Conservation (phyloP, 2,329 filamentous ascomycete species). For the Neofusicoccum parvum region DNA sequence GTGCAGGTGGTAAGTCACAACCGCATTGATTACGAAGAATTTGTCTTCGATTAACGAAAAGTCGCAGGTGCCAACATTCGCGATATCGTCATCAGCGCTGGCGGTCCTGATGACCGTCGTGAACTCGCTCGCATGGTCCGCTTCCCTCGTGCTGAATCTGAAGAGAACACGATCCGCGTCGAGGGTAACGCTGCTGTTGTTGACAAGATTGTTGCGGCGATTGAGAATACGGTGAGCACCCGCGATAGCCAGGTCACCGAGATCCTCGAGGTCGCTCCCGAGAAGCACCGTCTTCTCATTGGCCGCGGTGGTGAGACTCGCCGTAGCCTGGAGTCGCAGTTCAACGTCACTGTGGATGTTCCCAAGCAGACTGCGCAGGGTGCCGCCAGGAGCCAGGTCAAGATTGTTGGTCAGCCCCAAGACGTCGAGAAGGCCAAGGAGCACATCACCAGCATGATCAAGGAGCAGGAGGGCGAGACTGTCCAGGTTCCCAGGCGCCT, state of each 20-base stretch:
- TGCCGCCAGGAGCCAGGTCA: slow-evolving; percentile 79
- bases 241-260: slow-evolving; percentile 81
- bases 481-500: slow-evolving; percentile 79
- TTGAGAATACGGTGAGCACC: slow-evolving; percentile 79
- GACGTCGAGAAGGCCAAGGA: slow-evolving; percentile 84
- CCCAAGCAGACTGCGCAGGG: slow-evolving; percentile 73
- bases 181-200: slow-evolving; percentile 84
- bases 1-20: slow-evolving; percentile 74
- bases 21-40: slow-evolving; percentile 39
- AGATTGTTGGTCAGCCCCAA: slow-evolving; percentile 75
- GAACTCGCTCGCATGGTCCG: slow-evolving; percentile 87
- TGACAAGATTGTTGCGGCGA: slow-evolving; percentile 82
- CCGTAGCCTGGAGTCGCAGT: slow-evolving; percentile 80
- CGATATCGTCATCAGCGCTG: slow-evolving; percentile 82
- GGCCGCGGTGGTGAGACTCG: slow-evolving; percentile 88
- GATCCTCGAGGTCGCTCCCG: slow-evolving; percentile 77
- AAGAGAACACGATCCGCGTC: slow-evolving; percentile 81
- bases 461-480: slow-evolving; percentile 86
- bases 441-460: slow-evolving; percentile 76
- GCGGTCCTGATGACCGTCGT: slow-evolving; percentile 83
- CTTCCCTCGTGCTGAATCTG: slow-evolving; percentile 86
- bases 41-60: slow-evolving; percentile 32
- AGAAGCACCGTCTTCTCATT: slow-evolving; percentile 90
- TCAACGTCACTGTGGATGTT: slow-evolving; percentile 85
- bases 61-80: slow-evolving; percentile 77